These are phyloP conservation scores for Erysimum cheiranthoides DNA, from an alignment of 345 rosid species.

Conservation along the genomic window DNA sequence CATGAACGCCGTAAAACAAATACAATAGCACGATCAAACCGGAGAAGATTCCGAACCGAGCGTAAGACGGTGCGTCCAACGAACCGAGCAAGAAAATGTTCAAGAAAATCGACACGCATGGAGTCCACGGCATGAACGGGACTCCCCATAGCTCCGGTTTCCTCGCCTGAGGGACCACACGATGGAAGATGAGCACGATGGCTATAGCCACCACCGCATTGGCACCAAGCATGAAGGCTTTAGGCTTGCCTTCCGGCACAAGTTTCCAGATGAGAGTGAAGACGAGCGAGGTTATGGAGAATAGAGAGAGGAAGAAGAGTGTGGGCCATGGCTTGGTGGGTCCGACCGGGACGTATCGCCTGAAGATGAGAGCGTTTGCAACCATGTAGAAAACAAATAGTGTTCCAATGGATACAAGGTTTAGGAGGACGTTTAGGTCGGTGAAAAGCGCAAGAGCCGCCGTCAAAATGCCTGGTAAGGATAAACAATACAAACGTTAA, in stretches of 20 bases:
- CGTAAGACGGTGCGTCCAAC: constrained; percentile 68
- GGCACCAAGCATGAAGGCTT: constrained; percentile 61
- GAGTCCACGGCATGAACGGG: constrained; percentile 93
- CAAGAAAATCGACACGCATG: constrained; percentile 77
- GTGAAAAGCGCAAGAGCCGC: constrained; percentile 83
- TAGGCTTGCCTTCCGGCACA: constrained; percentile 57
- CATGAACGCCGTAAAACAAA: constrained; percentile 85
- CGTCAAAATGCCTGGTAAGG: constrained; percentile 74
- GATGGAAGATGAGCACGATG: constrained; percentile 56
- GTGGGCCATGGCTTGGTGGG: constrained; percentile 81
- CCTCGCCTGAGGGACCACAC: constrained; percentile 63
- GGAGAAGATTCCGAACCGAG: constrained; percentile 75
- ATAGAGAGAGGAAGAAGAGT: constrained; percentile 65
- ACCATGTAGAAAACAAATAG: constrained; percentile 97
- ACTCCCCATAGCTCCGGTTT: constrained; percentile 92
- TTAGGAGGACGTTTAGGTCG: constrained; percentile 69
- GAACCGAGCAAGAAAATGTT: constrained; percentile 83
- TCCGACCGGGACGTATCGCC: constrained; percentile 73
- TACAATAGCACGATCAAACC: constrained; percentile 66
- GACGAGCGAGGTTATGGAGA: constrained; percentile 62
- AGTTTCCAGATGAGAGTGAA: constrained; percentile 78
- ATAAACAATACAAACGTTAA: constrained; percentile 6
- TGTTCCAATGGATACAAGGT: constrained; percentile 92
- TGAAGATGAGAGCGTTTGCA: constrained; percentile 81
- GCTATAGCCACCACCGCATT: constrained; percentile 53